Conservation (phyloP, 805 yeast genomes). For the Spathaspora gorwiae region DNA sequence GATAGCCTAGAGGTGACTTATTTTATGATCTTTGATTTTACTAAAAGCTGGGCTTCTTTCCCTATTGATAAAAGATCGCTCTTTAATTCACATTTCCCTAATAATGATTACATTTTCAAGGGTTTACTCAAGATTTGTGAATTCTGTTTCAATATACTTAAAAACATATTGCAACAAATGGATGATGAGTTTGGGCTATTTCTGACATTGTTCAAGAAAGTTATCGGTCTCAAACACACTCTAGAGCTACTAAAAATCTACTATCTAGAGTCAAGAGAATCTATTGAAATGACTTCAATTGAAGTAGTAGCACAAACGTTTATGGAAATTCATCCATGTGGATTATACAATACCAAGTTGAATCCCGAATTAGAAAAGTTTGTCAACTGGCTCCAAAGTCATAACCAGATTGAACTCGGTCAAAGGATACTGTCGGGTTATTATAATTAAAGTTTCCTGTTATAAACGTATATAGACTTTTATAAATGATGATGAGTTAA, state of each 20-base stretch:
- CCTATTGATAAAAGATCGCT: not conserved
- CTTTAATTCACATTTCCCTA: not conserved
- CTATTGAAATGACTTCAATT: not conserved
- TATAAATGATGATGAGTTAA: not conserved
- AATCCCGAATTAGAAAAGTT: not conserved
- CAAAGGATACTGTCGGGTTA: conserved; percentile 4
- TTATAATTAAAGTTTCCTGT: not conserved
- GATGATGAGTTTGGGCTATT: not conserved
- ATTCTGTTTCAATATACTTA: not conserved
- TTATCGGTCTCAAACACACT: not conserved
- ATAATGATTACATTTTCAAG: not conserved
- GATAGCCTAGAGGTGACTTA: not conserved
- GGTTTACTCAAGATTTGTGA: not conserved
- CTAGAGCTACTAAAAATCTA: not conserved
- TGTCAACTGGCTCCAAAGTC: not conserved
- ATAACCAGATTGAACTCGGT: not conserved
- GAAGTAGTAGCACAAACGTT: not conserved
- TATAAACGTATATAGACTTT: not conserved
- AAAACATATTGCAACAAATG: not conserved
- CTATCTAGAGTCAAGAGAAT: not conserved
- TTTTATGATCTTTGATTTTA: not conserved
- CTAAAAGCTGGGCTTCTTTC: not conserved
- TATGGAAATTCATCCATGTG: not conserved
- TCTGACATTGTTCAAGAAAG: not conserved
- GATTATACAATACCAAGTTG: not conserved